Conservation (phyloP, 2,329 filamentous ascomycete genomes). For the Aspergillus sp. region DNA sequence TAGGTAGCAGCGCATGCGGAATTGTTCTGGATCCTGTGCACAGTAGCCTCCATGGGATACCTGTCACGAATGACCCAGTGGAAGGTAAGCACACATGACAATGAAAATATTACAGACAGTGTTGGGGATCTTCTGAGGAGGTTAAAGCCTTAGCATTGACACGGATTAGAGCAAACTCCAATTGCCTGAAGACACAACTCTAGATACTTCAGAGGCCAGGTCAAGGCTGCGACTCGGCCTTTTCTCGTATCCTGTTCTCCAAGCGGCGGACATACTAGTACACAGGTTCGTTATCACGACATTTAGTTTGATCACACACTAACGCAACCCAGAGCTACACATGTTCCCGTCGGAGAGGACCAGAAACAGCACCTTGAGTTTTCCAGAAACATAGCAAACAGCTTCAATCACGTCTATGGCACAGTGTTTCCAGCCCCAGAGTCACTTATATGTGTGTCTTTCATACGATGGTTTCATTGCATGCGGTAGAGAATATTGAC, state of each 20-base stretch:
- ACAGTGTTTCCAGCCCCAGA: constrained; percentile 66
- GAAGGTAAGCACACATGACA: constrained; percentile 65
- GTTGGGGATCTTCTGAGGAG: too few relatives aligned
- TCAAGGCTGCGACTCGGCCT: constrained; percentile 78
- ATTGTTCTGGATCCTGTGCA: constrained; percentile 96
- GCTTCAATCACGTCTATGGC: constrained; percentile 79
- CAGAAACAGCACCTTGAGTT: constrained; percentile 95
- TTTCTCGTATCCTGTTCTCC: constrained; percentile 93
- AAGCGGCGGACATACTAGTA: constrained; percentile 90
- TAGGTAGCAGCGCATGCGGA: constrained; percentile 79
- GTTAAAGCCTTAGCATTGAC: constrained; percentile 10
- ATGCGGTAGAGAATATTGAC: not conserved
- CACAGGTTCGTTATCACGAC: constrained; percentile 59
- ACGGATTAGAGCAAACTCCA: constrained; percentile 68
- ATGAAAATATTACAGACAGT: not conserved
- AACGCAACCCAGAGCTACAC: constrained; percentile 66
- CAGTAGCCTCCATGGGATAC: constrained; percentile 87
- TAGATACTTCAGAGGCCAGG: constrained; percentile 60
- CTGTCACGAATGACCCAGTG: constrained; percentile 99
- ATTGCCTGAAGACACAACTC: constrained; percentile 59
- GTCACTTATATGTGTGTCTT: constrained; percentile 67
- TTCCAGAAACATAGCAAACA: constrained; percentile 77
- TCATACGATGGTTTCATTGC: not conserved
- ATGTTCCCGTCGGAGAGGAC: constrained; percentile 96
- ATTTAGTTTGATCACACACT: constrained; percentile 14